phyloP scores from a whole-genome alignment of 345 rosid genomes.

The Anacardium occidentale region DNA sequence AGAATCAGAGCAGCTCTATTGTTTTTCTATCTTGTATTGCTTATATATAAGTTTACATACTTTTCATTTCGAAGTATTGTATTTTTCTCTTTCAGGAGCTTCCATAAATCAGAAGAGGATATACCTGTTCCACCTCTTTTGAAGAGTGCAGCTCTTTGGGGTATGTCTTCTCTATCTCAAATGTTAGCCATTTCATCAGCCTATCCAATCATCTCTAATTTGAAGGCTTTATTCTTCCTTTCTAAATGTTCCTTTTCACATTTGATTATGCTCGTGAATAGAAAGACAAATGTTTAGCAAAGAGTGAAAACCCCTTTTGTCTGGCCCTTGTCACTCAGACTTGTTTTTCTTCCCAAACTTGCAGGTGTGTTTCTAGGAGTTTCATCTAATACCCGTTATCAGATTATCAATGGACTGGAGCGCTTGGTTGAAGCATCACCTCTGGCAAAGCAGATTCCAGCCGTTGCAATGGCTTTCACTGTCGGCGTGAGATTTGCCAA shows the following conservation, averaged over 20 bases:
- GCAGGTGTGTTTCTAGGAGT: constrained; percentile 74
- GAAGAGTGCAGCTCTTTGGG: constrained; percentile 95
- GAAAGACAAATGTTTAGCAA: not conserved
- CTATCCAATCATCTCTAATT: not conserved
- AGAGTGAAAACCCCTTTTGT: not conserved
- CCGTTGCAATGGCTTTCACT: constrained; percentile 77
- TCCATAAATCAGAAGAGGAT: constrained; percentile 79
- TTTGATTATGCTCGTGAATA: not conserved
- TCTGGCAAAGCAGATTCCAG: constrained; percentile 64
- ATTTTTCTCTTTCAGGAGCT: constrained; percentile 41
- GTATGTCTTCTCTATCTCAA: constrained; percentile 33
- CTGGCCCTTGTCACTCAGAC: not conserved
- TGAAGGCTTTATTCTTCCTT: not conserved
- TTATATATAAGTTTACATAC: not conserved
- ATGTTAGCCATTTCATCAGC: not conserved
- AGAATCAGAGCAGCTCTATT: not conserved
- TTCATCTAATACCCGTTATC: constrained; percentile 88
- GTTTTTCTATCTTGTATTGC: not conserved
- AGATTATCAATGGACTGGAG: constrained; percentile 74
- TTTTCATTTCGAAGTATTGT: constrained; percentile 3
- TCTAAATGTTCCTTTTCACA: too few relatives aligned
- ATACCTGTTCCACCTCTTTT: constrained; percentile 85
- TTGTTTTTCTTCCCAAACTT: not conserved
- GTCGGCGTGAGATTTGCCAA: constrained; percentile 83
- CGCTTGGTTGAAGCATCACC: constrained; percentile 73